Percentiles rank a stretch among this genome's conserved stretches.
These are phyloP conservation scores for Myrmaecium sp. DNA, from an alignment of 2,329 filamentous ascomycete genomes.

Conservation along the genomic window DNA sequence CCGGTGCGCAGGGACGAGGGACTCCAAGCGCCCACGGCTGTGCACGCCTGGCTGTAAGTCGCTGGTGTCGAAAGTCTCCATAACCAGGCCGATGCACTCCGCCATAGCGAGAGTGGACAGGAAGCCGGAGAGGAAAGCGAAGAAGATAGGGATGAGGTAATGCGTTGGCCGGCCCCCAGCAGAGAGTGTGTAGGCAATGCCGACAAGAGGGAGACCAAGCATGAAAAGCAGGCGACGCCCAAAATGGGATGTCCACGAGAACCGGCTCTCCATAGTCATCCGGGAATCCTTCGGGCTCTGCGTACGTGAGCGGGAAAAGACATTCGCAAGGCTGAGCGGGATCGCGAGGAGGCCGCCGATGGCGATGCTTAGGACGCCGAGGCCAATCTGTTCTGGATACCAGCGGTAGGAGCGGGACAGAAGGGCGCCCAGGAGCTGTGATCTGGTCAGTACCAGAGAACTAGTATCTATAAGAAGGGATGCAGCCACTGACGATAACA, in stretches of 20 bases:
- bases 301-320: slow-evolving; percentile 48
- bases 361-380: slow-evolving; percentile 47
- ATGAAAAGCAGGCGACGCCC: slow-evolving; percentile 52
- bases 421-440: slow-evolving; percentile 48
- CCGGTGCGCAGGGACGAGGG: slow-evolving; percentile 24
- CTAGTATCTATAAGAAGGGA: neutral
- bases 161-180: slow-evolving; percentile 40
- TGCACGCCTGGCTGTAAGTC: slow-evolving; percentile 59
- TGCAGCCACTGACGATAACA: slow-evolving; percentile 38
- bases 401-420: slow-evolving; percentile 51
- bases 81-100: slow-evolving; percentile 60
- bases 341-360: slow-evolving; percentile 53
- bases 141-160: slow-evolving; percentile 46
- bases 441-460: slow-evolving; percentile 5
- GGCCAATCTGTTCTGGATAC: slow-evolving; percentile 46
- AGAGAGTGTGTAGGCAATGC: slow-evolving; percentile 50
- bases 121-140: slow-evolving; percentile 51
- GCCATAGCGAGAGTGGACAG: slow-evolving; percentile 56
- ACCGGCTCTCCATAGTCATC: slow-evolving; percentile 45
- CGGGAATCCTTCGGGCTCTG: slow-evolving; percentile 44
- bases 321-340: slow-evolving; percentile 55
- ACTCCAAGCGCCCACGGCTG: slow-evolving; percentile 28
- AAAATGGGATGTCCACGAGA: slow-evolving; percentile 57
- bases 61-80: slow-evolving; percentile 70
- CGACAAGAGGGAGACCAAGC: slow-evolving; percentile 47